phyloP scores from a whole-genome alignment of 345 rosid genomes.

The Orychophragmus violaceus region DNA sequence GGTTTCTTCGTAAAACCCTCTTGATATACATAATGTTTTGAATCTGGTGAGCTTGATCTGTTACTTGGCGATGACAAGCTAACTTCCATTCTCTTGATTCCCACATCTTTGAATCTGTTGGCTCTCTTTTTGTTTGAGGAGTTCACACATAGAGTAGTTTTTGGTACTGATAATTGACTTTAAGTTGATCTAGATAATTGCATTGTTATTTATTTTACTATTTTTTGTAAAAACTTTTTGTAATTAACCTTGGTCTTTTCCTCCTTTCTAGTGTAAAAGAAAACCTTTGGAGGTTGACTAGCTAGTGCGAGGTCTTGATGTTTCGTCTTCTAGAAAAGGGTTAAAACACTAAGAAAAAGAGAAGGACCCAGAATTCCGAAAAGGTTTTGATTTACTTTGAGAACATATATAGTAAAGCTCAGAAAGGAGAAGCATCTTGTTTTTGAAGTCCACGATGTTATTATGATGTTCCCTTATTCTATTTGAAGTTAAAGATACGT shows the following conservation, averaged over 20 bases:
- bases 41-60: not conserved
- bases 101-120: not conserved
- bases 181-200: not conserved
- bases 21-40: constrained; percentile 11
- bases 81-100: not conserved
- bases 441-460: constrained; percentile 24
- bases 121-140: not conserved
- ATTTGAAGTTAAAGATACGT: constrained; percentile 21
- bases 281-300: too few species aligned
- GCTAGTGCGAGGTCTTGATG: not conserved
- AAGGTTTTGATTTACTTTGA: constrained; percentile 27
- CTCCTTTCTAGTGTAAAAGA: not conserved
- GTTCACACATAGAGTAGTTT: not conserved
- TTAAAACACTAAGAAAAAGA: constrained; percentile 1
- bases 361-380: constrained; percentile 14
- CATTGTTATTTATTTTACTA: not conserved
- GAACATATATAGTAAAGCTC: constrained; percentile 17
- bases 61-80: not conserved
- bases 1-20: constrained; percentile 76
- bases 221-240: not conserved
- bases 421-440: constrained; percentile 17
- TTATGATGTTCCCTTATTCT: constrained; percentile 28
- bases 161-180: not conserved
- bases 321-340: constrained; percentile 10
- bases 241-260: not conserved